Evolutionary conservation across 345 rosid species (phyloP), one percentile per base, ranked within the genome.

Genomic region (Aegle marmelos): DNA sequence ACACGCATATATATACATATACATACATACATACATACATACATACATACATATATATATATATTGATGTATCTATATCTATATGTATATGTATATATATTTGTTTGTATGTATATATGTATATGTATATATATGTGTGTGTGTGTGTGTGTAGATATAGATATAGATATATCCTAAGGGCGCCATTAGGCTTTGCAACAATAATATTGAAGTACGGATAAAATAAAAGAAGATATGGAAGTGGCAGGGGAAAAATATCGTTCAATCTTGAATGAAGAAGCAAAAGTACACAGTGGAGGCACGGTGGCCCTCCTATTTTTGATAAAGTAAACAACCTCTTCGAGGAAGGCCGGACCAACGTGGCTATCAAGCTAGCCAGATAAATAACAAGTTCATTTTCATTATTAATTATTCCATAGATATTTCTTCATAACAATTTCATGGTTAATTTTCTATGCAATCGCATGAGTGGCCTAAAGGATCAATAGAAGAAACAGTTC

Each of bases 391-490:
- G 50, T 41, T 41, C 10, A 41, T 41, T 30, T 30, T 63, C 9
- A 17, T 63, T 33, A 1, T 64, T 7, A 7, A 17, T 27, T 31
- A 17, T 19, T 3, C 39, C 39, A 31, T 64, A 3, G n/a, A 11
- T 62, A 62, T 62, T 64, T 31, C n/a, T 31, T 33, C 3, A 19
- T 64, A 17, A 3, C 34, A 7, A 2, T 33, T 64, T 64, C 39
- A 1, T 0, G 24, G 24, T 17, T 53, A 53, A 53, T 53, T 63
- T 21, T 37, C 33, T 7, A 64, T 6, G 68, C 22, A 63, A 31
- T 72, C 37, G 72, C 77, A 92, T 95, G 97, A 83, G 41, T 94
- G 97, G 98, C 85, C 90, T 39, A 63, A 87, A 68, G 98, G 90
- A 1, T 94, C 97, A 9, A 68, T 91, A 13, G 98, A 90, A 87